Evolutionary conservation across 106 monocot genomes (phyloP).

Genomic region (Allium cepa): DNA sequence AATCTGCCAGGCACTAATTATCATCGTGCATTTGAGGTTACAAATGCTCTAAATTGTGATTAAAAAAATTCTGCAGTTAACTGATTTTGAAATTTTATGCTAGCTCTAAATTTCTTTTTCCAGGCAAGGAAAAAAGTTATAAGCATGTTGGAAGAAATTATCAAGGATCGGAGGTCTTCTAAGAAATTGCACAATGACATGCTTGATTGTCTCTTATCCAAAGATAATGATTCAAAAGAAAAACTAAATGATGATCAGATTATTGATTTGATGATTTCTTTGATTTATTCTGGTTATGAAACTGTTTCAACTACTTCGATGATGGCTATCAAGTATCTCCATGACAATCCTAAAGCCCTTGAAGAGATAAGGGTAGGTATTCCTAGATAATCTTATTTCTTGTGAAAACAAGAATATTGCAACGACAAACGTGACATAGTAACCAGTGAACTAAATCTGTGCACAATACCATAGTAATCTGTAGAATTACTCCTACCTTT

Average conservation of each 20-base stretch:
- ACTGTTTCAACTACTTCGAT: conserved; percentile 89
- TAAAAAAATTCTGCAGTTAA: not conserved
- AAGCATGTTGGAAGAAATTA: conserved; percentile 45
- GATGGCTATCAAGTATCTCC: conserved; percentile 94
- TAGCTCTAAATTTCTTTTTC: not conserved
- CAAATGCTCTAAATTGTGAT: not conserved
- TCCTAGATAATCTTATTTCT: not conserved
- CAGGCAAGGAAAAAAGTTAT: conserved; percentile 82
- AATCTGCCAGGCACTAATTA: conserved; percentile 89
- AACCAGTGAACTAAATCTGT: no score
- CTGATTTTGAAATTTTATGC: not conserved
- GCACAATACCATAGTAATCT: no score
- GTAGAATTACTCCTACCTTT: no score
- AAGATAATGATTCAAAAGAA: conserved; percentile 23
- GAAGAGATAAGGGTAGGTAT: conserved; percentile 69
- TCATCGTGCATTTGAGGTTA: conserved; percentile 48
- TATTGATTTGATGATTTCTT: conserved; percentile 76
- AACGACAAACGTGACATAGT: no score
- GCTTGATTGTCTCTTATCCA: conserved; percentile 51
- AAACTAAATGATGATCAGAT: conserved; percentile 84
- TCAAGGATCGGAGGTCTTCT: conserved; percentile 45
- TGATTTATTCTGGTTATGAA: conserved; percentile 90
- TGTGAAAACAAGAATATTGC: not conserved
- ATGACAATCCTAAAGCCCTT: conserved; percentile 77
- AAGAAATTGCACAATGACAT: conserved; percentile 45